These are phyloP conservation scores for Aurifilum marmelostoma DNA, from an alignment of 2,329 filamentous ascomycete genomes.

Conservation along the genomic window DNA sequence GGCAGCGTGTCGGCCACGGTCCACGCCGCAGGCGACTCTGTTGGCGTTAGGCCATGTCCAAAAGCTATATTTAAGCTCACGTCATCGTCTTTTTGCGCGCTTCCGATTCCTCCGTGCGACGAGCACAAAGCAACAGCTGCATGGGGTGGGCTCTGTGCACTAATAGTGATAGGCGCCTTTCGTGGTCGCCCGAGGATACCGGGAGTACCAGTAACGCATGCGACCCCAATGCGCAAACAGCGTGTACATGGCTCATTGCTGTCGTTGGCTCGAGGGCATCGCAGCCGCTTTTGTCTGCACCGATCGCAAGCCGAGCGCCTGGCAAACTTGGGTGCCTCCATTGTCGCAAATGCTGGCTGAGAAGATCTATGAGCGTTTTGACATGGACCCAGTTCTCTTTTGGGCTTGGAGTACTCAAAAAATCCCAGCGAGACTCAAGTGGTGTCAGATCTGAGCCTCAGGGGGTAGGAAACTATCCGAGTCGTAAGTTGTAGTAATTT, in stretches of 20 bases:
- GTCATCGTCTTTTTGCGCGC: neutral
- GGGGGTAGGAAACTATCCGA: neutral
- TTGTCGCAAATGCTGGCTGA: neutral
- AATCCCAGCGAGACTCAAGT: neutral
- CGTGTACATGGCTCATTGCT: neutral
- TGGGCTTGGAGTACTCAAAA: neutral
- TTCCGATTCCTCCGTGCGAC: neutral
- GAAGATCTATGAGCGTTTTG: neutral
- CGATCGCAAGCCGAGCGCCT: neutral
- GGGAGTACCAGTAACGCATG: neutral
- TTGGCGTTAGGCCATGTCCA: neutral
- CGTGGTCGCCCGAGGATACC: neutral
- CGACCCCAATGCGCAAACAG: neutral
- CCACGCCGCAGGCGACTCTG: neutral
- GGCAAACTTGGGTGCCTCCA: neutral
- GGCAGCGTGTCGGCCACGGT: neutral
- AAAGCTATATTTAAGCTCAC: neutral
- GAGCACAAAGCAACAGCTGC: no score
- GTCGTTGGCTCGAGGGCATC: neutral
- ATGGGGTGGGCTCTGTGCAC: neutral
- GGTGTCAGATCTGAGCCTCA: neutral
- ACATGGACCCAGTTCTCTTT: no score
- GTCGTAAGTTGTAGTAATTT: no score
- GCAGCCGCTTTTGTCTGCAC: slow-evolving; percentile 2
- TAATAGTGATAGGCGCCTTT: neutral